Conservation (phyloP, 192 early-diverging fungal species). For the Entomortierella parvispora region DNA sequence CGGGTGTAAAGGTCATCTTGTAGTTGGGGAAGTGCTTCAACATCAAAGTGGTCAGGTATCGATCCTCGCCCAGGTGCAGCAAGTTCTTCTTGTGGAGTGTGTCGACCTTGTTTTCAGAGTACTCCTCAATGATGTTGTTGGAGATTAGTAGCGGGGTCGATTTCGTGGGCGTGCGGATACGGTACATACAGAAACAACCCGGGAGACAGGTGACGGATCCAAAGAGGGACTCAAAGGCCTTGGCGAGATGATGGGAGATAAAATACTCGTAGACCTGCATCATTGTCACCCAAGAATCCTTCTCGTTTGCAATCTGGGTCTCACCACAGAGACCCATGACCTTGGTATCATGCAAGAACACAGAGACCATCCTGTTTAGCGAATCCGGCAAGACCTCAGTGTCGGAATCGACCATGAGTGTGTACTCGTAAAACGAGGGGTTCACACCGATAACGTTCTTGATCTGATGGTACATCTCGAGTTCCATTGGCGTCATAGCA, state of each 20-base stretch:
- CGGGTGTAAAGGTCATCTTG: slow-evolving; percentile 92
- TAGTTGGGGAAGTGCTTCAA: slow-evolving; percentile 98
- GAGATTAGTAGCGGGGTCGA: slow-evolving; percentile 92
- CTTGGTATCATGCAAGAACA: slow-evolving; percentile 90
- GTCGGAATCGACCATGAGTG: slow-evolving; percentile 98
- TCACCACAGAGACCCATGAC: slow-evolving; percentile 97
- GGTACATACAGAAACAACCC: slow-evolving; percentile 99
- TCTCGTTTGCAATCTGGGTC: slow-evolving; percentile 92
- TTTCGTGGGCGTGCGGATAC: slow-evolving; percentile 88
- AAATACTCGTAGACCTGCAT: slow-evolving; percentile 99
- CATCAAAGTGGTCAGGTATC: slow-evolving; percentile 94
- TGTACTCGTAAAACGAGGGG: slow-evolving; percentile 95
- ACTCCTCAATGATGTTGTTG: slow-evolving; percentile 91
- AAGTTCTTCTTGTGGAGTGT: slow-evolving; percentile 99
- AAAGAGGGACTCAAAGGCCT: slow-evolving; percentile 98
- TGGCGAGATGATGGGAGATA: slow-evolving; percentile 96
- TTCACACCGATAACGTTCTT: slow-evolving; percentile 99
- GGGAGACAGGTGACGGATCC: slow-evolving; percentile 98
- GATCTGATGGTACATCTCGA: slow-evolving; percentile 99
- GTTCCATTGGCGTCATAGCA: slow-evolving; percentile 94
- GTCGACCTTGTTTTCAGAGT: slow-evolving; percentile 93
- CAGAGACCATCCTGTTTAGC: slow-evolving; percentile 90
- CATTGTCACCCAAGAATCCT: slow-evolving; percentile 95
- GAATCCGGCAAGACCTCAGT: slow-evolving; percentile 92
- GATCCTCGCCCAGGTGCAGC: slow-evolving; percentile 97